Evolutionary conservation across 768 basidiomycete species (phyloP).

Genomic region (Rhizopogon sp.): DNA sequence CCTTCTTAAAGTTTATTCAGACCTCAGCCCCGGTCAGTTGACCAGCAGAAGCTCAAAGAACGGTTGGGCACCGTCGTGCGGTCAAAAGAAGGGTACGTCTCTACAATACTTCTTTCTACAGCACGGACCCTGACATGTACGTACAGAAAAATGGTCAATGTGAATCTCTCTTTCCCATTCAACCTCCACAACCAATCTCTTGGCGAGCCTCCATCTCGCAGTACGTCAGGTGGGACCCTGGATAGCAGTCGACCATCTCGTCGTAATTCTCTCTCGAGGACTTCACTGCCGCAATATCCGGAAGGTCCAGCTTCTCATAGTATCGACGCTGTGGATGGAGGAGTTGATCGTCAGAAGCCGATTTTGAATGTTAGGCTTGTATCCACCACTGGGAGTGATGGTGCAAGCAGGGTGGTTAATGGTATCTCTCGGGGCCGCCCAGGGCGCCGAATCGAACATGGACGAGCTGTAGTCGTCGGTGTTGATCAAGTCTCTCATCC

Average conservation of each 20-base stretch:
- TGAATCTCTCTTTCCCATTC: constrained; percentile 57
- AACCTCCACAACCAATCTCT: constrained; percentile 43
- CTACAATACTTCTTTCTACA: not conserved
- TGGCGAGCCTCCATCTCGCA: constrained; percentile 25
- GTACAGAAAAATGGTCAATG: constrained; percentile 66
- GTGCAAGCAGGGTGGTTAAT: constrained; percentile 1
- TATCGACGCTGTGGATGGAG: not conserved
- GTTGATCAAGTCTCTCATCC: not conserved
- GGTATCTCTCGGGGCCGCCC: constrained; percentile 18
- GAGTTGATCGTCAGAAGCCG: constrained; percentile 1
- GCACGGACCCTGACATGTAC: constrained; percentile 1
- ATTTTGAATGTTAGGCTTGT: constrained; percentile 23
- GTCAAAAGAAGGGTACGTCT: constrained; percentile 51
- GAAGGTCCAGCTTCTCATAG: constrained; percentile 14
- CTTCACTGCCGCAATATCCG: constrained; percentile 16
- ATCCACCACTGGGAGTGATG: not conserved
- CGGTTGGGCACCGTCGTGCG: constrained; percentile 53
- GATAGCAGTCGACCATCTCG: constrained; percentile 15
- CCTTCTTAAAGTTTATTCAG: constrained; percentile 9
- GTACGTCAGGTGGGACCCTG: constrained; percentile 28
- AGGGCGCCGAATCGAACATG: constrained; percentile 11
- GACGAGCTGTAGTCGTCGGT: not conserved
- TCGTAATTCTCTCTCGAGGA: constrained; percentile 11
- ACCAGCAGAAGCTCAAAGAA: constrained; percentile 48
- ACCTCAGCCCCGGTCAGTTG: constrained; percentile 30